Conservation (phyloP, 306 rosid genomes). For the Vigna hirtella region DNA sequence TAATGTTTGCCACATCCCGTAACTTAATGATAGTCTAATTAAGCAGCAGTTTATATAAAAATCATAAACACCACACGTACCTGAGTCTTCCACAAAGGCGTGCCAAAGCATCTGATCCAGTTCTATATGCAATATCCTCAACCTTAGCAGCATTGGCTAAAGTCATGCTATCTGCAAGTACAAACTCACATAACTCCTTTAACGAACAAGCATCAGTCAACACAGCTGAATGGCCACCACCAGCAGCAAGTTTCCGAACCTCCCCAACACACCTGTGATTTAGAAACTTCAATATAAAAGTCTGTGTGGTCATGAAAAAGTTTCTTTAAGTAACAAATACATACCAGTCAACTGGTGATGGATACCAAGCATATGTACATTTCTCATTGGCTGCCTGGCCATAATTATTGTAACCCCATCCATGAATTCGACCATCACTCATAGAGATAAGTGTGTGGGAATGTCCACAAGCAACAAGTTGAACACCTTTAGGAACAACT, state of each 20-base stretch:
- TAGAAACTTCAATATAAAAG: slow-evolving; percentile 38
- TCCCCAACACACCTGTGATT: slow-evolving; percentile 86
- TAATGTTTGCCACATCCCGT: neutral
- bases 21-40: slow-evolving; percentile 1
- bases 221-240: slow-evolving; percentile 98
- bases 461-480: slow-evolving; percentile 89
- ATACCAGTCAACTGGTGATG: slow-evolving; percentile 96
- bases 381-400: slow-evolving; percentile 97
- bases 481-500: slow-evolving; percentile 82
- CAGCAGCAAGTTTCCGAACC: slow-evolving; percentile 94
- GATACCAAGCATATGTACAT: slow-evolving; percentile 93
- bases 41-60: slow-evolving; percentile 12
- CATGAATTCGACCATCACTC: slow-evolving; percentile 86
- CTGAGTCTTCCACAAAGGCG: slow-evolving; percentile 91
- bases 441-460: slow-evolving; percentile 80
- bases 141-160: slow-evolving; percentile 66
- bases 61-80: slow-evolving; percentile 43
- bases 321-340: slow-evolving; percentile 40
- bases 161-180: slow-evolving; percentile 78
- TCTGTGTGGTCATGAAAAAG: slow-evolving; percentile 26
- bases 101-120: slow-evolving; percentile 91
- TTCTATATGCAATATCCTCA: slow-evolving; percentile 85
- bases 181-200: slow-evolving; percentile 91
- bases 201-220: slow-evolving; percentile 92
- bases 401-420: slow-evolving; percentile 97